phyloP scores from a whole-genome alignment of 371 early-diverging fungal genomes.

The Mortierella sp. region DNA sequence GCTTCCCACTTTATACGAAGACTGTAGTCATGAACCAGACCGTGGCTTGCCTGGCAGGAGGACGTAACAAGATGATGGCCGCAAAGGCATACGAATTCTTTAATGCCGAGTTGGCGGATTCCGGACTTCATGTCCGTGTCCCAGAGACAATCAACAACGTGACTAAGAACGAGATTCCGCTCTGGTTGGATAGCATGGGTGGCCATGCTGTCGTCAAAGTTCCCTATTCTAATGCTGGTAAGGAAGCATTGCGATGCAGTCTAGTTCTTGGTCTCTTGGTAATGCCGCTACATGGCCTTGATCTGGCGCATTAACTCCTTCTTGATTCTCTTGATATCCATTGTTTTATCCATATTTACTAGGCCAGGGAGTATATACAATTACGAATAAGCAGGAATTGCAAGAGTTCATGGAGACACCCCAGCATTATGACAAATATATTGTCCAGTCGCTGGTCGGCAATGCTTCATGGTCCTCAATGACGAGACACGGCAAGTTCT shows the following conservation, averaged over 20 bases:
- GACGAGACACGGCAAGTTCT: constrained; percentile 83
- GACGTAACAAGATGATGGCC: constrained; percentile 96
- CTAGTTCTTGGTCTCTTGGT: too few relatives aligned
- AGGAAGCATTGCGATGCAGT: too few relatives aligned
- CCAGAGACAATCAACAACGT: constrained; percentile 94
- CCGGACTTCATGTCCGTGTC: constrained; percentile 82
- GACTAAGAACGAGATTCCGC: constrained; percentile 86
- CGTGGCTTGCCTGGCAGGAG: constrained; percentile 92
- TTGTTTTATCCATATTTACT: neutral
- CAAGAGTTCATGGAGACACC: constrained; percentile 80
- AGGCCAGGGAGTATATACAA: constrained; percentile 95
- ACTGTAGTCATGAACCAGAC: constrained; percentile 92
- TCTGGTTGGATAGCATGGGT: constrained; percentile 90
- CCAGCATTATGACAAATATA: constrained; percentile 95
- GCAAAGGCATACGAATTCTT: constrained; percentile 93
- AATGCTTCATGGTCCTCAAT: constrained; percentile 92
- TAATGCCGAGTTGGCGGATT: constrained; percentile 81
- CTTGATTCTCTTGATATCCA: too few relatives aligned
- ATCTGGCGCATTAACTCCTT: too few relatives aligned
- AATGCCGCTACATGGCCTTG: neutral
- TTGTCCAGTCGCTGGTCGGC: constrained; percentile 93
- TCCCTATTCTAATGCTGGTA: constrained; percentile 93
- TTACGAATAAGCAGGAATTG: constrained; percentile 84
- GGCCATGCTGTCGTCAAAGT: constrained; percentile 94
- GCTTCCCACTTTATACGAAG: constrained; percentile 84